Evolutionary conservation across 805 yeast genomes (phyloP).

Genomic region (Saccharomycodes ludwigii): DNA sequence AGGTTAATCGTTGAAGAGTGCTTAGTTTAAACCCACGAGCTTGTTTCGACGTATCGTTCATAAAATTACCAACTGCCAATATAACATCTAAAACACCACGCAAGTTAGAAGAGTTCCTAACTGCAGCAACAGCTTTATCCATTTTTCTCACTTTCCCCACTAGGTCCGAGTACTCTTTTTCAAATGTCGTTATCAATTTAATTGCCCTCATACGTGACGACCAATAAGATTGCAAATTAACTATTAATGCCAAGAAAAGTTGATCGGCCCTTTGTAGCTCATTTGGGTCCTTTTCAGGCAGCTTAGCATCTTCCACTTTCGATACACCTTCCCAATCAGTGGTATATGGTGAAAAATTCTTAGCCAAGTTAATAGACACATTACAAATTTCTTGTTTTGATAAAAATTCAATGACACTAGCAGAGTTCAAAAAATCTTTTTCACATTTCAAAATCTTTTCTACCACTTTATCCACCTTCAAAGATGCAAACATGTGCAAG

Average conservation of each 20-base stretch:
- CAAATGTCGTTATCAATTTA: slow-evolving; percentile 53
- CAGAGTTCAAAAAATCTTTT: slow-evolving; percentile 50
- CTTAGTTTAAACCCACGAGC: slow-evolving; percentile 87
- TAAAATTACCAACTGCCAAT: slow-evolving; percentile 84
- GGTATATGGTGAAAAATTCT: slow-evolving; percentile 71
- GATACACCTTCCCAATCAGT: slow-evolving; percentile 47
- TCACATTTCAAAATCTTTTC: slow-evolving; percentile 67
- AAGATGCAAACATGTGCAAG: slow-evolving; percentile 58
- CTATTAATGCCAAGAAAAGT: slow-evolving; percentile 68
- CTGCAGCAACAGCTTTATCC: slow-evolving; percentile 60
- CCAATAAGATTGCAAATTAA: slow-evolving; percentile 85
- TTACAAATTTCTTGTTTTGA: slow-evolving; percentile 65
- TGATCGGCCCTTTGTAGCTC: slow-evolving; percentile 84
- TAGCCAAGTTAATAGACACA: slow-evolving; percentile 54
- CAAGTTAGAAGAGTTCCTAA: slow-evolving; percentile 55
- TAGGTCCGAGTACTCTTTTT: slow-evolving; percentile 67
- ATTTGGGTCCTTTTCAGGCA: slow-evolving; percentile 57
- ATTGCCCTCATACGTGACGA: slow-evolving; percentile 79
- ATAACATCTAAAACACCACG: slow-evolving; percentile 71
- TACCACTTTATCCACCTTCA: slow-evolving; percentile 56
- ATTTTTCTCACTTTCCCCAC: slow-evolving; percentile 52
- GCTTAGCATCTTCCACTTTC: slow-evolving; percentile 26
- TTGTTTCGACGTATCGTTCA: slow-evolving; percentile 88
- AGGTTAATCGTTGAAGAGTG: slow-evolving; percentile 79
- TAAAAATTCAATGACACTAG: slow-evolving; percentile 75